Conservation (phyloP, 768 basidiomycete species). For the Phaeolepiota aurea region DNA sequence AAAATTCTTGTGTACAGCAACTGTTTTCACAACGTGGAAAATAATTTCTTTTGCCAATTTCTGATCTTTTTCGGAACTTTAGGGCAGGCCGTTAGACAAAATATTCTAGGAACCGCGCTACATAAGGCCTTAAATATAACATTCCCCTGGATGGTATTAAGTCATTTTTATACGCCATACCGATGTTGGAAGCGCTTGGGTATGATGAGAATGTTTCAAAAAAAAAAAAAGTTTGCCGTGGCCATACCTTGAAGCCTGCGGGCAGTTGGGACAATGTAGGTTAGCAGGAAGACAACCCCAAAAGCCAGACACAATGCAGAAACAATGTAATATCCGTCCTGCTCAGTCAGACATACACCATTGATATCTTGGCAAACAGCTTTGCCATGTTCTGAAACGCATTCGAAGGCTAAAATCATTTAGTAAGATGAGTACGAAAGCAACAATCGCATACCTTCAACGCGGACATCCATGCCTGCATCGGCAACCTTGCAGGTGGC, state of each 20-base stretch:
- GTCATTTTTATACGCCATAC: conserved; percentile 63
- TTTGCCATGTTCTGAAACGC: conserved; percentile 90
- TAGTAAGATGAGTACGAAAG: conserved; percentile 6
- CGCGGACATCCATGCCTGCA: conserved; percentile 37
- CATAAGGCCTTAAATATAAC: conserved; percentile 3
- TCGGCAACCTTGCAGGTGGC: conserved; percentile 76
- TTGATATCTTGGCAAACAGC: conserved; percentile 61
- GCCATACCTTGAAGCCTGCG: conserved; percentile 75
- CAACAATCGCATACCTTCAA: conserved; percentile 38
- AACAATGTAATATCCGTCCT: conserved; percentile 89
- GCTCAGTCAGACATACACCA: conserved; percentile 75
- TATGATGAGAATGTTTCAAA: conserved; percentile 4
- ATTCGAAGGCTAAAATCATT: conserved; percentile 75
- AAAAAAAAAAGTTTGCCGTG: not conserved
- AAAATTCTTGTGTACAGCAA: conserved; percentile 20
- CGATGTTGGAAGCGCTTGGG: conserved; percentile 54
- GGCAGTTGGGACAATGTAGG: conserved; percentile 79
- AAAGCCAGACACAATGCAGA: conserved; percentile 70
- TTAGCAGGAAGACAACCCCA: conserved; percentile 65
- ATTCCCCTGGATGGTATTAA: conserved; percentile 10
- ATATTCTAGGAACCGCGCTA: conserved; percentile 4
- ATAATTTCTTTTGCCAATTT: conserved; percentile 17
- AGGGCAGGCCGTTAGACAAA: conserved; percentile 26
- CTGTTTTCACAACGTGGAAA: conserved; percentile 31
- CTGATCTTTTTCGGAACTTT: conserved; percentile 14